Conservation (phyloP, 257 asterid genomes). For the Datura wrightii region DNA sequence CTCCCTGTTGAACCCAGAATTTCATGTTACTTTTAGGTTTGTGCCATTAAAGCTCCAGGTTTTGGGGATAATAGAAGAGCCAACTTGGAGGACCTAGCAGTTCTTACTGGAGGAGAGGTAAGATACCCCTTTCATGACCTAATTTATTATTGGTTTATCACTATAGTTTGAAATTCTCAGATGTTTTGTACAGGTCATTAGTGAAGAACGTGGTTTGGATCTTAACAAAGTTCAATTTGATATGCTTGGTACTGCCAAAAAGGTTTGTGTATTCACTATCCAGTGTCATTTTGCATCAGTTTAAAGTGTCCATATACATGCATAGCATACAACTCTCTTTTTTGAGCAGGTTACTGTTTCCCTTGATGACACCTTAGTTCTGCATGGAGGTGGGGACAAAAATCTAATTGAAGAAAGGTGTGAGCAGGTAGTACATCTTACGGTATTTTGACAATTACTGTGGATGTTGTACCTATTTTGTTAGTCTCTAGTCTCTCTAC, state of each 20-base stretch:
- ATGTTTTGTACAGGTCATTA: conserved; percentile 65
- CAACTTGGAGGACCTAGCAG: conserved; percentile 84
- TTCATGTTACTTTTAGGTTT: conserved; percentile 57
- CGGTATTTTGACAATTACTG: neutral
- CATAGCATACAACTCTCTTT: conserved; percentile 24
- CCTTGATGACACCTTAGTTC: conserved; percentile 74
- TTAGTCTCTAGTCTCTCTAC: neutral
- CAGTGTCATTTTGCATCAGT: conserved; percentile 22
- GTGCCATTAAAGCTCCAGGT: conserved; percentile 97
- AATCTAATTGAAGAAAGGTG: conserved; percentile 92
- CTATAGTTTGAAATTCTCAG: conserved; percentile 29
- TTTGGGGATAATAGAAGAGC: conserved; percentile 91
- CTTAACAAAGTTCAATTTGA: conserved; percentile 72
- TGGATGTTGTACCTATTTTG: neutral
- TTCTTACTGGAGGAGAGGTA: conserved; percentile 95
- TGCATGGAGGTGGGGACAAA: conserved; percentile 91
- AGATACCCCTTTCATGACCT: conserved; percentile 37
- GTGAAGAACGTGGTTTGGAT: conserved; percentile 71
- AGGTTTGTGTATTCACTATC: conserved; percentile 51
- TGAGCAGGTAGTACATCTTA: conserved; percentile 68
- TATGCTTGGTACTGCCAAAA: conserved; percentile 93
- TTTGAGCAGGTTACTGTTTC: conserved; percentile 76
- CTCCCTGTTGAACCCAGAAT: conserved; percentile 13
- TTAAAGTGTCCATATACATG: conserved; percentile 21
- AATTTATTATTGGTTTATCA: conserved; percentile 25